phyloP scores from a whole-genome alignment of 2,329 filamentous ascomycete species.

The Monosporascus ibericus region DNA sequence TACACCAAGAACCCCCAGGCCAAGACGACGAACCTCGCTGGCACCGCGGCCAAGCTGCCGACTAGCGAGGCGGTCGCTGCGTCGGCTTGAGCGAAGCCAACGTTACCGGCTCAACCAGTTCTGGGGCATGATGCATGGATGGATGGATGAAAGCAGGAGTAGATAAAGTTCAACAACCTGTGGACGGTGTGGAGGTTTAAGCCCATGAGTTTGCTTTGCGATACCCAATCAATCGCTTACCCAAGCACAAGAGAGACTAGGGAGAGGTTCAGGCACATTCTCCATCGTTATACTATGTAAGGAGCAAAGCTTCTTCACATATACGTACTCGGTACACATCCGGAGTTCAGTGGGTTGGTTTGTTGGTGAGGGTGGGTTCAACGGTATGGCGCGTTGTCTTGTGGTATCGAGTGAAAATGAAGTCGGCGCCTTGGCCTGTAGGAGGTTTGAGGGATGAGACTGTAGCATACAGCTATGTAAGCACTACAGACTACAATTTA shows the following conservation, averaged over 20 bases:
- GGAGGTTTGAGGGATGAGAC: too few relatives aligned
- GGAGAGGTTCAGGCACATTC: neutral
- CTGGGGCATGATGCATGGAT: neutral
- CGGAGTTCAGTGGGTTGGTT: neutral
- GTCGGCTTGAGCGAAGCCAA: conserved; percentile 6
- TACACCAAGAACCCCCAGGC: conserved; percentile 83
- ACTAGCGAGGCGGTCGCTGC: conserved; percentile 35
- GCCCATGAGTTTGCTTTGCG: neutral
- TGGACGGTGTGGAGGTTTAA: neutral
- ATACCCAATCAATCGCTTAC: neutral
- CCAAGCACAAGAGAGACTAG: neutral
- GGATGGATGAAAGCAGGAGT: too few relatives aligned
- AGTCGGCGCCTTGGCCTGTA: too few relatives aligned
- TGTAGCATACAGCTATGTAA: too few relatives aligned
- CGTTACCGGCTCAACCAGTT: neutral
- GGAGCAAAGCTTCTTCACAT: neutral
- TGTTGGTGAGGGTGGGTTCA: neutral
- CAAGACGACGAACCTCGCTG: conserved; percentile 67
- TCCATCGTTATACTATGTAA: neutral
- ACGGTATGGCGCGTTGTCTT: too few relatives aligned
- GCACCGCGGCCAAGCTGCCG: conserved; percentile 64
- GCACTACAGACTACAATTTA: too few relatives aligned
- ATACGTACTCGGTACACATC: neutral
- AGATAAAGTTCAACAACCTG: neutral
- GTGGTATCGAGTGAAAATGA: too few relatives aligned